phyloP scores from a whole-genome alignment of 768 basidiomycete genomes.

The Leucosporidium scottii region DNA sequence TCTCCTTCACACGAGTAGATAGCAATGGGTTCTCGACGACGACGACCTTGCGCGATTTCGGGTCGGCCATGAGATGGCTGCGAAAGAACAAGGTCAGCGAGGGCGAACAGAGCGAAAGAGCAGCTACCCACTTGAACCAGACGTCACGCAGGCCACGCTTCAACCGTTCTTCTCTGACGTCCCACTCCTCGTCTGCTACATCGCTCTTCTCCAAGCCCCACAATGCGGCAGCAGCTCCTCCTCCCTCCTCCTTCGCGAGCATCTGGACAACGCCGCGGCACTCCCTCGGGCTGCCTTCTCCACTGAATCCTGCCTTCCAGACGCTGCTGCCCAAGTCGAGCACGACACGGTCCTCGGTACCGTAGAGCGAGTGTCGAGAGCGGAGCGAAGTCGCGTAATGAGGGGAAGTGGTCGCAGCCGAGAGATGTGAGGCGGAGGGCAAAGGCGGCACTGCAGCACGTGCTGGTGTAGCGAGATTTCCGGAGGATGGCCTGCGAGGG shows the following conservation, averaged over 20 bases:
- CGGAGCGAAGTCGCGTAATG: conserved; percentile 66
- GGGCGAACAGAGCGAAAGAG: not conserved
- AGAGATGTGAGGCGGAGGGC: not conserved
- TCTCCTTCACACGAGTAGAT: conserved; percentile 79
- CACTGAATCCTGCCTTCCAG: conserved; percentile 98
- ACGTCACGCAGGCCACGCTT: conserved; percentile 19
- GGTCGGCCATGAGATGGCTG: conserved; percentile 67
- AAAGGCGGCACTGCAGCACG: not conserved
- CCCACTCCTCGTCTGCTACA: conserved; percentile 39
- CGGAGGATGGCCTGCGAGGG: too few relatives aligned
- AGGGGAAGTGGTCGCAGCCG: conserved; percentile 50
- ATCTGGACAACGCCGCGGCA: conserved; percentile 54
- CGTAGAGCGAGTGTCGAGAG: conserved; percentile 56
- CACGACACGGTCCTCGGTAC: conserved; percentile 89
- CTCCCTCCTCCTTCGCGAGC: conserved; percentile 29
- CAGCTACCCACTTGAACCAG: conserved; percentile 29
- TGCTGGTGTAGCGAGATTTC: too few relatives aligned
- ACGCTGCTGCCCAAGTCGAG: conserved; percentile 88
- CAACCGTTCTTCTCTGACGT: conserved; percentile 26
- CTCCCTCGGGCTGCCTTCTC: conserved; percentile 84
- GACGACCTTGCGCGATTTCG: conserved; percentile 90
- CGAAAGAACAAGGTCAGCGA: not conserved
- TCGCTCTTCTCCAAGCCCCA: conserved; percentile 30
- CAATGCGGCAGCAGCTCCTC: conserved; percentile 41
- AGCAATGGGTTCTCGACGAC: conserved; percentile 82